phyloP scores from a whole-genome alignment of 208 protist species.

The Trypanosoma cruzi region DNA sequence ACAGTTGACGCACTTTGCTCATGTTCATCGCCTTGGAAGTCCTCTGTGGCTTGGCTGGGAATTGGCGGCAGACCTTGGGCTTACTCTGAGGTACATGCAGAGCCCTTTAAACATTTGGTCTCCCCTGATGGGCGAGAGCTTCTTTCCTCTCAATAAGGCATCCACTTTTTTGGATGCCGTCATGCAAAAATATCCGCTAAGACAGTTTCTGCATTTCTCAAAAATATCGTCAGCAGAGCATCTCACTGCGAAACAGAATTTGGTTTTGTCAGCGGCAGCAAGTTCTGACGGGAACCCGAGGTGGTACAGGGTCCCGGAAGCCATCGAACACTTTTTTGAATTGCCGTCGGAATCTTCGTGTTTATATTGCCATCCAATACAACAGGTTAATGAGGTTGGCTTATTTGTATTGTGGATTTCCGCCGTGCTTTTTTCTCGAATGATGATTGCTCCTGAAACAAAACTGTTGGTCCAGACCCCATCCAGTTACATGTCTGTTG shows the following conservation, averaged over 20 bases:
- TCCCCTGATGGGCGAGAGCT: conserved; percentile 23
- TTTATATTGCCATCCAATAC: background rate
- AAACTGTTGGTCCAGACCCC: conserved; percentile 12
- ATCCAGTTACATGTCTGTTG: conserved; percentile 7
- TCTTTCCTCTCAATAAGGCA: conserved; percentile 6
- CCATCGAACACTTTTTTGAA: conserved; percentile 13
- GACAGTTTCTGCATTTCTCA: background rate
- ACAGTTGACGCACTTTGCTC: conserved; percentile 26
- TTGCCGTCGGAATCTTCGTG: conserved; percentile 1
- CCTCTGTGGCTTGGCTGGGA: conserved; percentile 25
- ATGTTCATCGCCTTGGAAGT: conserved; percentile 23
- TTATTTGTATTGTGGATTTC: conserved; percentile 22
- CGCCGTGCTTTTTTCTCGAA: background rate
- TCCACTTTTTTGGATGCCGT: background rate
- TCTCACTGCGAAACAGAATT: background rate
- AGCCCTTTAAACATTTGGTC: conserved; percentile 27
- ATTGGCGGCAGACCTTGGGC: conserved; percentile 8
- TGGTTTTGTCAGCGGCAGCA: conserved; percentile 17
- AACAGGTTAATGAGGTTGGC: background rate
- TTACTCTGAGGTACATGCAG: conserved; percentile 25
- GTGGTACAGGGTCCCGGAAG: conserved; percentile 10
- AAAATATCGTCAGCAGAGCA: background rate
- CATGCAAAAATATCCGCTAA: conserved; percentile 4
- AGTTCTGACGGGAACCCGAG: conserved; percentile 17
- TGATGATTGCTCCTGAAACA: background rate